phyloP scores from a whole-genome alignment of 2,329 filamentous ascomycete species.

The Tolypocladium album region DNA sequence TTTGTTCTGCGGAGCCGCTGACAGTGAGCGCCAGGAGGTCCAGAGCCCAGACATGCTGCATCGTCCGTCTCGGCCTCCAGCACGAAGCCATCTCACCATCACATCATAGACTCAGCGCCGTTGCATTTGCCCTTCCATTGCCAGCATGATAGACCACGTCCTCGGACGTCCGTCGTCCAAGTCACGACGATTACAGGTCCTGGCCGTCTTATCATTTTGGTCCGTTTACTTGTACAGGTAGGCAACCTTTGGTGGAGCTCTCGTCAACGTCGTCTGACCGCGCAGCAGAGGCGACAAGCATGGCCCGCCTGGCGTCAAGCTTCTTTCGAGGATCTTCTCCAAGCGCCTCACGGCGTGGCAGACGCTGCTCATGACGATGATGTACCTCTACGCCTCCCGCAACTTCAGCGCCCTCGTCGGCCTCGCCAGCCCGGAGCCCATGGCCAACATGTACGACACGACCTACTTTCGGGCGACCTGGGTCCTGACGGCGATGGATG shows the following conservation, averaged over 20 bases:
- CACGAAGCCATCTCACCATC: not conserved
- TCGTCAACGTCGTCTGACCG: not conserved
- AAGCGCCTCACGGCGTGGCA: constrained; percentile 78
- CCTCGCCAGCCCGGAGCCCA: constrained; percentile 82
- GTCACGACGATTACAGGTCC: constrained; percentile 85
- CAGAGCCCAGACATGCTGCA: not conserved
- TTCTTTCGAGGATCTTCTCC: constrained; percentile 61
- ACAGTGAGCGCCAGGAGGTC: not conserved
- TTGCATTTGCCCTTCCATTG: not conserved
- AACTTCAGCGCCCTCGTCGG: constrained; percentile 92
- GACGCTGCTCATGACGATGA: constrained; percentile 72
- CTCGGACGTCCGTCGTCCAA: constrained; percentile 82
- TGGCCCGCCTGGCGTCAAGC: constrained; percentile 68
- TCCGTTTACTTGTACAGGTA: constrained; percentile 71
- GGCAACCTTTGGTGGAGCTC: constrained; percentile 7
- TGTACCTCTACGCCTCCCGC: constrained; percentile 82
- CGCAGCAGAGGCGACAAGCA: constrained; percentile 63
- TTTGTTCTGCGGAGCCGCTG: not conserved
- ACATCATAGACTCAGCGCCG: not conserved
- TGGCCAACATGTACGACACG: constrained; percentile 86
- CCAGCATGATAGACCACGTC: constrained; percentile 69
- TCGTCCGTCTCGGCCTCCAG: not conserved
- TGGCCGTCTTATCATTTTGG: constrained; percentile 89
- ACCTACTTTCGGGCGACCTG: constrained; percentile 95
- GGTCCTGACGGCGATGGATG: constrained; percentile 89